Evolutionary conservation across 2,329 filamentous ascomycete genomes (phyloP).

Genomic region (Ambrosiella xylebori): DNA sequence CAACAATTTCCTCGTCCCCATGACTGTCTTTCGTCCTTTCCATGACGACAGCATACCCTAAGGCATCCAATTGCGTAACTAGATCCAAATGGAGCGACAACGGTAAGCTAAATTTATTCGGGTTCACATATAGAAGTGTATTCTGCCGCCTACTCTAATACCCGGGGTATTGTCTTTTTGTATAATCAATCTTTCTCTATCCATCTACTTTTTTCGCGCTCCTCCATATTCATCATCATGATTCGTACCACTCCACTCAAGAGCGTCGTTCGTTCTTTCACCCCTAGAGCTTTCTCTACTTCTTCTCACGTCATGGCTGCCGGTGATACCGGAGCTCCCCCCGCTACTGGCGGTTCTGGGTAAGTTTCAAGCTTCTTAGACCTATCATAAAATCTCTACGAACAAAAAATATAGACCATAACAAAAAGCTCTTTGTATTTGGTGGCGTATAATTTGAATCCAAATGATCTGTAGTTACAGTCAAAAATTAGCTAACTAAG

Average conservation of each 20-base stretch:
- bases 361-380: slow-evolving; percentile 21
- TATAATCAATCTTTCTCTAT: background rate
- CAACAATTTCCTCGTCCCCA: background rate
- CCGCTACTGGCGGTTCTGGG: slow-evolving; percentile 35
- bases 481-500: background rate
- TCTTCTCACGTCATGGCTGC: slow-evolving; percentile 46
- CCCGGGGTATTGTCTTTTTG: background rate
- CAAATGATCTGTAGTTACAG: too few relatives aligned
- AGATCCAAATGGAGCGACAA: background rate
- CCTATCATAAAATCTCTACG: background rate
- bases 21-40: background rate
- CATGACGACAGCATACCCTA: background rate
- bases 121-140: background rate
- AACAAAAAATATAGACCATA: background rate
- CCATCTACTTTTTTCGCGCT: background rate
- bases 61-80: slow-evolving; percentile 12
- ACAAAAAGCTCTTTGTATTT: too few relatives aligned
- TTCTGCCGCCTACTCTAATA: background rate
- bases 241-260: slow-evolving; percentile 46
- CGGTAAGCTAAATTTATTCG: background rate
- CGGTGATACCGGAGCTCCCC: slow-evolving; percentile 51
- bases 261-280: slow-evolving; percentile 30
- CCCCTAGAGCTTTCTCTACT: slow-evolving; percentile 40
- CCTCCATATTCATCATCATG: slow-evolving; percentile 31
- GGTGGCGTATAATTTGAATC: too few relatives aligned